Conservation (phyloP, 352 stramenopile species). For the Phytophthora nicotianae region DNA sequence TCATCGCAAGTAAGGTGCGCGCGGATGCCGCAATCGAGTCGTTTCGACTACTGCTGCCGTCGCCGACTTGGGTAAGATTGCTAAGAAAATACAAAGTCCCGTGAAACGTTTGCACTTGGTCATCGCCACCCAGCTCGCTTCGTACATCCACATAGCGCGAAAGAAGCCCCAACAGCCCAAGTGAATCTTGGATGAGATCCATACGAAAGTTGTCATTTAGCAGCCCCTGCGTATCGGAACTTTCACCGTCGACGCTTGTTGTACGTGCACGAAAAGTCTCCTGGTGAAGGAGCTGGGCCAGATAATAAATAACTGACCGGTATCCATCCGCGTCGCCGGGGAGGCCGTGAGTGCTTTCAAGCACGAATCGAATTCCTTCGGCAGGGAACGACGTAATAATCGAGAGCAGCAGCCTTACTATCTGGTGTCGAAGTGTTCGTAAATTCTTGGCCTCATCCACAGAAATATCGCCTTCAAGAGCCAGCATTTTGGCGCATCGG, state of each 20-base stretch:
- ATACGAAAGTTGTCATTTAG: constrained; percentile 35
- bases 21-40: constrained; percentile 60
- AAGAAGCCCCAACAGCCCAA: constrained; percentile 62
- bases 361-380: constrained; percentile 66
- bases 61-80: constrained; percentile 34
- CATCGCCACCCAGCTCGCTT: constrained; percentile 51
- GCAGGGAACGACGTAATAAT: constrained; percentile 65
- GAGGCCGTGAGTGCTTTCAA: constrained; percentile 68
- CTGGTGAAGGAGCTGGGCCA: constrained; percentile 59
- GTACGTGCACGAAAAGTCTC: constrained; percentile 65
- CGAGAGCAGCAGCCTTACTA: constrained; percentile 63
- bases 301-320: constrained; percentile 66
- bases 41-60: constrained; percentile 27
- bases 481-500: constrained; percentile 70
- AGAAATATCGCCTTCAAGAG: constrained; percentile 12
- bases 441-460: constrained; percentile 26
- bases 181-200: constrained; percentile 57
- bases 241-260: too few relatives aligned
- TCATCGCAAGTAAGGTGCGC: constrained; percentile 40
- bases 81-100: constrained; percentile 58
- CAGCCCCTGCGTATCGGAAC: constrained; percentile 27
- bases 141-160: constrained; percentile 72
- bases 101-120: constrained; percentile 64
- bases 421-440: constrained; percentile 53
- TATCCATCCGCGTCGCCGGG: constrained; percentile 53